Evolutionary conservation across 1,284 basidiomycete species (phyloP).

Genomic region (Trichosporon ovoides): DNA sequence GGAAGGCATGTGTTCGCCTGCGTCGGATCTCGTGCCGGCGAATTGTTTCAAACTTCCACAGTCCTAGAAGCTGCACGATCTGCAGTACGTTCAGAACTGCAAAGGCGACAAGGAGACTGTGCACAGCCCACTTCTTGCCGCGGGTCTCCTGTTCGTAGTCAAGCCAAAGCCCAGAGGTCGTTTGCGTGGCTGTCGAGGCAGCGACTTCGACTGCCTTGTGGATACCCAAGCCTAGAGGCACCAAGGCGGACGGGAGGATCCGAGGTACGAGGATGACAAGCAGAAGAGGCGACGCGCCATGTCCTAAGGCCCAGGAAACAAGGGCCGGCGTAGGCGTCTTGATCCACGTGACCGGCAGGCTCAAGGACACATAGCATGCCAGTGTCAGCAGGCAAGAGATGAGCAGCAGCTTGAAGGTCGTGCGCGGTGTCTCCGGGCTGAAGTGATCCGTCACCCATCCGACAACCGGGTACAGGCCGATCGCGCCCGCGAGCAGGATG

Average conservation of each 20-base stretch:
- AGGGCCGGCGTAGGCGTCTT: conserved; percentile 60
- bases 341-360: conserved; percentile 58
- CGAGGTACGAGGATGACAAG: conserved; percentile 69
- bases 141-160: conserved; percentile 30
- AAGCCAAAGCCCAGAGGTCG: conserved; percentile 61
- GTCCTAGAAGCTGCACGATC: conserved; percentile 53
- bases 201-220: conserved; percentile 73
- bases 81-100: conserved; percentile 60
- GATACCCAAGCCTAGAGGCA: conserved; percentile 69
- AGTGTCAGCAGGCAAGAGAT: conserved; percentile 62
- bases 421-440: conserved; percentile 21
- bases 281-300: conserved; percentile 66
- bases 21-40: conserved; percentile 5
- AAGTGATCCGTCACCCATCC: conserved; percentile 54
- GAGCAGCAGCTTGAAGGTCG: conserved; percentile 58
- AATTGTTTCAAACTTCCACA: conserved; percentile 50
- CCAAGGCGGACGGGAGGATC: conserved; percentile 64
- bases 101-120: conserved; percentile 59
- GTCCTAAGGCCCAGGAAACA: conserved; percentile 60
- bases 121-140: conserved; percentile 26
- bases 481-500: conserved; percentile 65
- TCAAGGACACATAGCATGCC: conserved; percentile 62
- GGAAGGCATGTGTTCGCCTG: neutral
- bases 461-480: conserved; percentile 66
- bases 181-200: conserved; percentile 65